A percentile compares a stretch with the other conserved stretches of the same genome.
phyloP scores from a whole-genome alignment of 2,329 filamentous ascomycete species.

The Hymenoscyphus linearis region DNA sequence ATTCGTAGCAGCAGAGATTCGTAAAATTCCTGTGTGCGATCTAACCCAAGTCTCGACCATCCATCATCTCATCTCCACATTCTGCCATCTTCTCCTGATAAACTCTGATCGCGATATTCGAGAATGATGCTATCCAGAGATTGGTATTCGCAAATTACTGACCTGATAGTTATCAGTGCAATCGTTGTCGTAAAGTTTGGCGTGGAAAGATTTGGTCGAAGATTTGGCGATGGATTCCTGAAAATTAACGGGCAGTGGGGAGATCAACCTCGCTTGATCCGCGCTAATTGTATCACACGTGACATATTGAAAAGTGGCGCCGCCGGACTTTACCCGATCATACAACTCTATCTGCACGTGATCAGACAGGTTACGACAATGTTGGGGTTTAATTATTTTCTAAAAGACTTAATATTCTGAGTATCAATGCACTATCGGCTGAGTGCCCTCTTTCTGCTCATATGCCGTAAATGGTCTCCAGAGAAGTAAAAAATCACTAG shows the following conservation, averaged over 20 bases:
- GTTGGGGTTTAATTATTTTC: no score
- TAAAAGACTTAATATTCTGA: no score
- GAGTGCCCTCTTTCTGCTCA: no score
- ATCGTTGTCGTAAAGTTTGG: conserved; percentile 32
- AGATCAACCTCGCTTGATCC: background rate
- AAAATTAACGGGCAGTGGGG: background rate
- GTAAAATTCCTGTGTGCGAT: background rate
- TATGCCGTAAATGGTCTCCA: no score
- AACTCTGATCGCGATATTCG: conserved; percentile 12
- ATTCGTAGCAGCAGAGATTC: background rate
- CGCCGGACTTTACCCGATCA: no score
- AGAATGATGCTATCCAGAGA: background rate
- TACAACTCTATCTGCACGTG: no score
- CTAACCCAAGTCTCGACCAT: background rate
- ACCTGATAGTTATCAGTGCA: conserved; percentile 49
- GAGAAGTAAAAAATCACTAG: no score
- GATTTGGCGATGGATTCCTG: background rate
- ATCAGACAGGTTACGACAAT: no score
- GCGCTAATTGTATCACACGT: background rate
- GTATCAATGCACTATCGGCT: no score
- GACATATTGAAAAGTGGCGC: no score
- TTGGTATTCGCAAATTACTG: conserved; percentile 31
- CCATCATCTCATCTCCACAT: background rate
- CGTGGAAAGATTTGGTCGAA: background rate
- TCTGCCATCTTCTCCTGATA: conserved; percentile 1